A percentile compares a stretch with the other conserved stretches of the same genome.
phyloP scores from a whole-genome alignment of 495 filamentous ascomycete species.

The Aspergillus homomorphus region DNA sequence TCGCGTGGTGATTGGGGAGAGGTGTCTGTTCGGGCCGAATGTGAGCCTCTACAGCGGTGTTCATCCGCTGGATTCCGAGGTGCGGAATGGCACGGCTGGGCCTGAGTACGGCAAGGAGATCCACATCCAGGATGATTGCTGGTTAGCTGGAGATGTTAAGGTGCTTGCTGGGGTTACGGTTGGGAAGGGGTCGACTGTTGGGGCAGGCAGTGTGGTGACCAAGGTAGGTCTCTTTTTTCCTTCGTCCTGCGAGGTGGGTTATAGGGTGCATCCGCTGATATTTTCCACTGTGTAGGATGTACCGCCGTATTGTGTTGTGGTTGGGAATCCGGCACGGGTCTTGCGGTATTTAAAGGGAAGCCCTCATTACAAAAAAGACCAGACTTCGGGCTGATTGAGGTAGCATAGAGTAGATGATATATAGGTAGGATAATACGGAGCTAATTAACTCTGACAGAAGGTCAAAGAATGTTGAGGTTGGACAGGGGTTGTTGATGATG shows the following conservation, averaged over 20 bases:
- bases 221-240: conserved; percentile 17
- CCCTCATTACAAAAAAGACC: background rate
- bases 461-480: too few relatives aligned
- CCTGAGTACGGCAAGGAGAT: conserved; percentile 70
- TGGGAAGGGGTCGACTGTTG: conserved; percentile 39
- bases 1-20: conserved; percentile 64
- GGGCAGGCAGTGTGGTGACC: conserved; percentile 44
- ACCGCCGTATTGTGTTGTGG: conserved; percentile 7
- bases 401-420: too few relatives aligned
- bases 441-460: too few relatives aligned
- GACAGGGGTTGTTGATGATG: too few relatives aligned
- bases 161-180: conserved; percentile 69
- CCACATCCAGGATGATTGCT: conserved; percentile 73
- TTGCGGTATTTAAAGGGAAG: background rate
- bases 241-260: background rate
- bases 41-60: conserved; percentile 61
- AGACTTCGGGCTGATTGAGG: background rate
- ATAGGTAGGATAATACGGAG: too few relatives aligned
- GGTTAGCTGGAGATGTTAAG: conserved; percentile 70
- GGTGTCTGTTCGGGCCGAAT: conserved; percentile 71
- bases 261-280: background rate
- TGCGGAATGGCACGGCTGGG: conserved; percentile 63
- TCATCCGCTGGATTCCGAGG: conserved; percentile 55
- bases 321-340: conserved; percentile 7
- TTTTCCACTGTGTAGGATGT: conserved; percentile 2